These are phyloP conservation scores for Diutina neorugosa DNA, from an alignment of 1,139 yeast species.

Conservation along the genomic window DNA sequence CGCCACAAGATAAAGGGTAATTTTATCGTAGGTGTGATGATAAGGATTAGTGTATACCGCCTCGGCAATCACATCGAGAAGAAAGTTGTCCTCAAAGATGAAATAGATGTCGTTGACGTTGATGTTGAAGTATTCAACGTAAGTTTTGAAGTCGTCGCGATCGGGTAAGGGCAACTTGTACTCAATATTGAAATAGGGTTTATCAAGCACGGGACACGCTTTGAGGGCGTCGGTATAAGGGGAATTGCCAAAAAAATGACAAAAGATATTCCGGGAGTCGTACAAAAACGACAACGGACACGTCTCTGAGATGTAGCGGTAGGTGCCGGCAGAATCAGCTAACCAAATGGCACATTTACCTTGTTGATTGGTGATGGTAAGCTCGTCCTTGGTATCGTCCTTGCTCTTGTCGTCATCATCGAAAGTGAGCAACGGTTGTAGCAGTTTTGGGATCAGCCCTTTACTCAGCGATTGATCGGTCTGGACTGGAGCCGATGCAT, in stretches of 20 bases:
- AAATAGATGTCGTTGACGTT: not conserved
- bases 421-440: not conserved
- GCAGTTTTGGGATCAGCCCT: not conserved
- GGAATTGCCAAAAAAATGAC: not conserved
- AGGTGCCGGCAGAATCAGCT: conserved; percentile 1
- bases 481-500: not conserved
- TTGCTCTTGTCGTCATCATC: not conserved
- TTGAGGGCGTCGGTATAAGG: not conserved
- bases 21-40: not conserved
- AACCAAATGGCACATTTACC: conserved; percentile 4
- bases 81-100: not conserved
- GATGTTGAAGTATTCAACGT: not conserved
- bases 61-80: not conserved
- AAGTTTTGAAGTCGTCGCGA: not conserved
- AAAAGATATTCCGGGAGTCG: not conserved
- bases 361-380: not conserved
- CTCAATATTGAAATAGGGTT: conserved; percentile 1
- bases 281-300: not conserved
- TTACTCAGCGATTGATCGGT: not conserved
- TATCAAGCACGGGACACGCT: conserved; percentile 2
- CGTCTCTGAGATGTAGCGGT: conserved; percentile 1
- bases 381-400: not conserved
- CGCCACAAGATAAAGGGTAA: not conserved
- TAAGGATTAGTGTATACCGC: conserved; percentile 1
- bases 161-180: not conserved